These are phyloP conservation scores for Chlorociboria aeruginascens DNA, from an alignment of 495 filamentous ascomycete species.

Conservation along the genomic window DNA sequence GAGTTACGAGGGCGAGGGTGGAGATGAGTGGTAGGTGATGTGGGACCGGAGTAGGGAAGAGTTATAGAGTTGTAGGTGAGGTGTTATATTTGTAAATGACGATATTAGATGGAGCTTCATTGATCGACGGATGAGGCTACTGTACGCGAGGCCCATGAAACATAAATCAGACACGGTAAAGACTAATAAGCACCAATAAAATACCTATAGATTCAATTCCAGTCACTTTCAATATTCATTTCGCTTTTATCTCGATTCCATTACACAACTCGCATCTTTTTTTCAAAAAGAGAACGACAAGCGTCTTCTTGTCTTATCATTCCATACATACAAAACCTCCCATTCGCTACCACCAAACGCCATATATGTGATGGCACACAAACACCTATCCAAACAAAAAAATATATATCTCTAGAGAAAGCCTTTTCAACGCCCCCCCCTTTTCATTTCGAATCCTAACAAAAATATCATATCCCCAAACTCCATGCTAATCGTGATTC, in stretches of 20 bases:
- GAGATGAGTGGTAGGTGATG: neutral
- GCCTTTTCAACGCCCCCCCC: neutral
- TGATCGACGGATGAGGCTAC: neutral
- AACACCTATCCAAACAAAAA: slow-evolving; percentile 5
- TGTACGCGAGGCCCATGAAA: neutral
- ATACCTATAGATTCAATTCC: neutral
- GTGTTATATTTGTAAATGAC: neutral
- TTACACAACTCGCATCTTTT: neutral
- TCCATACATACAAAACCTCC: neutral
- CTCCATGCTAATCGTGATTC: slow-evolving; percentile 4
- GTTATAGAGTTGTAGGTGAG: neutral
- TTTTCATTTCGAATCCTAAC: neutral
- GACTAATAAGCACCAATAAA: too few relatives aligned
- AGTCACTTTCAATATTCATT: neutral
- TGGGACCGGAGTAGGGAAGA: neutral
- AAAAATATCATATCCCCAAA: neutral
- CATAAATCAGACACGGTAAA: too few relatives aligned
- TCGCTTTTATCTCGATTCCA: neutral
- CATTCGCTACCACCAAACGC: slow-evolving; percentile 7
- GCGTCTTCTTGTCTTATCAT: neutral
- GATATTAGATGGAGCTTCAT: neutral
- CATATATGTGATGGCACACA: neutral
- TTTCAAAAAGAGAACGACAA: slow-evolving; percentile 1
- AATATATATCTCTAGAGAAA: slow-evolving; percentile 2
- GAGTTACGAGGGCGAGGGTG: too few relatives aligned